These are phyloP conservation scores for Tetratostichococcus sp. DNA, from an alignment of 139 green algal genomes.

Conservation along the genomic window DNA sequence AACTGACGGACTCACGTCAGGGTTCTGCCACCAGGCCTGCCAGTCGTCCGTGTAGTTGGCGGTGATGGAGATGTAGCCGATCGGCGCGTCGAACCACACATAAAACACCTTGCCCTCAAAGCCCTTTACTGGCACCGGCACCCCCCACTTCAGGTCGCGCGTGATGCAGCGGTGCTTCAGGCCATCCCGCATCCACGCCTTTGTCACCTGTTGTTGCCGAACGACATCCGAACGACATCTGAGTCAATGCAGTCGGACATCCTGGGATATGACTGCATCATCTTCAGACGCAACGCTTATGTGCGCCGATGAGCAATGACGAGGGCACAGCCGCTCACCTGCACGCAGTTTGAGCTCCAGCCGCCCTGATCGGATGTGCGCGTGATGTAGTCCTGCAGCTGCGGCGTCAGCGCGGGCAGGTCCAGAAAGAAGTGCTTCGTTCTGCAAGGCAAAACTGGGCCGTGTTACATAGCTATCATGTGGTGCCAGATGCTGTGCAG, in stretches of 20 bases:
- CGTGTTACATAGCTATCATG: too few species aligned
- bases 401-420: slow-evolving; percentile 71
- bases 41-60: slow-evolving; percentile 85
- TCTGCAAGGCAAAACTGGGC: not conserved
- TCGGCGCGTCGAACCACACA: slow-evolving; percentile 98
- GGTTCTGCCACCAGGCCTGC: slow-evolving; percentile 85
- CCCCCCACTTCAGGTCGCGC: slow-evolving; percentile 94
- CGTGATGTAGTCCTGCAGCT: slow-evolving; percentile 75
- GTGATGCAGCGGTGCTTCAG: slow-evolving; percentile 96
- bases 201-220: slow-evolving; percentile 59
- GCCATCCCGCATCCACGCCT: slow-evolving; percentile 92
- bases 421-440: slow-evolving; percentile 95
- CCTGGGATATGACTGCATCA: too few species aligned
- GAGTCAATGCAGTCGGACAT: too few species aligned
- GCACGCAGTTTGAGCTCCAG: slow-evolving; percentile 85
- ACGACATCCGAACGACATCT: too few species aligned
- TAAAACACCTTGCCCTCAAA: slow-evolving; percentile 95
- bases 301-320: not conserved
- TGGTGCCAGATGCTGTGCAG: too few species aligned
- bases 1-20: slow-evolving; percentile 30
- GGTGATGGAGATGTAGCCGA: slow-evolving; percentile 98
- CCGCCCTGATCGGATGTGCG: slow-evolving; percentile 57
- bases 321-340: slow-evolving; percentile 28
- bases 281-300: too few species aligned
- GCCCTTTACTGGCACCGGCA: slow-evolving; percentile 80